A percentile compares a stretch with the other conserved stretches of the same genome.
Conservation (phyloP, 2,329 filamentous ascomycete genomes). For the Alternaria gaisen region DNA sequence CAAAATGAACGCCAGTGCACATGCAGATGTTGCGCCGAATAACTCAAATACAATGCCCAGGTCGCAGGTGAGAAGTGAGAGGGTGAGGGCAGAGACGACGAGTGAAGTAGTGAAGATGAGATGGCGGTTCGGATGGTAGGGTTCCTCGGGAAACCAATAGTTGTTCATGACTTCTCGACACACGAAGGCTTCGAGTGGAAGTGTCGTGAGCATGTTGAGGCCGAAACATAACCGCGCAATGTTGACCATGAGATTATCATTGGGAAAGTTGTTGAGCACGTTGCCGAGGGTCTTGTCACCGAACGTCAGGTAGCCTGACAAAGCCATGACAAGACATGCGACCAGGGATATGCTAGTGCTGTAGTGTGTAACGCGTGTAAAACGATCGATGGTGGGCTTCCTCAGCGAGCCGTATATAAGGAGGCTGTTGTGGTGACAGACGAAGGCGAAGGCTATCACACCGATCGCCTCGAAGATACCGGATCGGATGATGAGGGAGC, state of each 20-base stretch:
- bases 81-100: slow-evolving; percentile 77
- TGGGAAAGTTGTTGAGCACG: slow-evolving; percentile 96
- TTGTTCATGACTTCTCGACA: slow-evolving; percentile 96
- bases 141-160: slow-evolving; percentile 76
- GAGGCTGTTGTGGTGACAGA: slow-evolving; percentile 92
- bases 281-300: slow-evolving; percentile 92
- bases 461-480: slow-evolving; percentile 96
- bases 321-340: slow-evolving; percentile 88
- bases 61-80: slow-evolving; percentile 90
- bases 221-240: slow-evolving; percentile 94
- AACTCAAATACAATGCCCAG: slow-evolving; percentile 94
- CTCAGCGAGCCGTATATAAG: slow-evolving; percentile 96
- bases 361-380: slow-evolving; percentile 91
- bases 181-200: slow-evolving; percentile 96
- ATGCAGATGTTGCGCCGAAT: slow-evolving; percentile 93
- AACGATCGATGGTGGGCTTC: slow-evolving; percentile 94
- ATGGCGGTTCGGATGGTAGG: slow-evolving; percentile 85
- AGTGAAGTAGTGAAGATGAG: slow-evolving; percentile 84
- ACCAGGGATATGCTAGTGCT: slow-evolving; percentile 88
- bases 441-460: slow-evolving; percentile 91
- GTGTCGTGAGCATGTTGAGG: slow-evolving; percentile 97
- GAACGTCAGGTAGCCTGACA: slow-evolving; percentile 91
- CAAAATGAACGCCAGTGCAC: slow-evolving; percentile 92
- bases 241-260: slow-evolving; percentile 92
- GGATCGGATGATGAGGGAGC: slow-evolving; percentile 77